Percentiles rank a stretch among this genome's conserved stretches.
Conservation (phyloP, 331 rosid species). For the Rosa hybrid region DNA sequence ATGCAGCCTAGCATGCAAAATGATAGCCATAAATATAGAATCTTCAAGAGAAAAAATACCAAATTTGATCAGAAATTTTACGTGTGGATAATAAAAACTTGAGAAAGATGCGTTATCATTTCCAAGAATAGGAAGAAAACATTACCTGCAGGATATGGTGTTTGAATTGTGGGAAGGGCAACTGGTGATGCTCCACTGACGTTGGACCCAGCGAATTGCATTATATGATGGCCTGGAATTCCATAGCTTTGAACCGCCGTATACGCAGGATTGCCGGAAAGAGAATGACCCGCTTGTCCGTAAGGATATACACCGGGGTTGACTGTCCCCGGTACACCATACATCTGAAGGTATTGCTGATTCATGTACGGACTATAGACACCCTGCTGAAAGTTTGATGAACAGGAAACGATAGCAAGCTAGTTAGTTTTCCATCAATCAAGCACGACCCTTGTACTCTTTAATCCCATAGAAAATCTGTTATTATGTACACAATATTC, state of each 20-base stretch:
- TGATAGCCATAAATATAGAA: not conserved
- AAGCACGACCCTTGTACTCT: not conserved
- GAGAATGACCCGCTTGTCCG: slow-evolving; percentile 29
- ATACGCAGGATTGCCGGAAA: slow-evolving; percentile 17
- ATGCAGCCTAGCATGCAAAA: not conserved
- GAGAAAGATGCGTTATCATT: not conserved
- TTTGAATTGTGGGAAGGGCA: slow-evolving; percentile 27
- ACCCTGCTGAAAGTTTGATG: slow-evolving; percentile 21
- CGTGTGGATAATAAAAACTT: not conserved
- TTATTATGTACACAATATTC: not conserved
- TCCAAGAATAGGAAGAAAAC: not conserved
- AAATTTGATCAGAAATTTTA: not conserved
- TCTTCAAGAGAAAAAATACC: not conserved
- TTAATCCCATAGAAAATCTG: not conserved
- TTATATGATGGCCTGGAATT: slow-evolving; percentile 27
- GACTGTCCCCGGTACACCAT: slow-evolving; percentile 24
- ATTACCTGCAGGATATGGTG: slow-evolving; percentile 31
- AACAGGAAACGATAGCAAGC: not conserved
- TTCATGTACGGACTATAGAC: slow-evolving; percentile 27
- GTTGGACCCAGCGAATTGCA: slow-evolving; percentile 25
- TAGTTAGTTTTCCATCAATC: slow-evolving; percentile 11
- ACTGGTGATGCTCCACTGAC: slow-evolving; percentile 18
- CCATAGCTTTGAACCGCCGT: slow-evolving; percentile 27
- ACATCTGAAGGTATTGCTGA: slow-evolving; percentile 36
- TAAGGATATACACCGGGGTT: slow-evolving; percentile 22